Percentiles rank a stretch among this genome's conserved stretches.
Conservation (phyloP, 192 early-diverging fungal species). For the Backusella sp. region DNA sequence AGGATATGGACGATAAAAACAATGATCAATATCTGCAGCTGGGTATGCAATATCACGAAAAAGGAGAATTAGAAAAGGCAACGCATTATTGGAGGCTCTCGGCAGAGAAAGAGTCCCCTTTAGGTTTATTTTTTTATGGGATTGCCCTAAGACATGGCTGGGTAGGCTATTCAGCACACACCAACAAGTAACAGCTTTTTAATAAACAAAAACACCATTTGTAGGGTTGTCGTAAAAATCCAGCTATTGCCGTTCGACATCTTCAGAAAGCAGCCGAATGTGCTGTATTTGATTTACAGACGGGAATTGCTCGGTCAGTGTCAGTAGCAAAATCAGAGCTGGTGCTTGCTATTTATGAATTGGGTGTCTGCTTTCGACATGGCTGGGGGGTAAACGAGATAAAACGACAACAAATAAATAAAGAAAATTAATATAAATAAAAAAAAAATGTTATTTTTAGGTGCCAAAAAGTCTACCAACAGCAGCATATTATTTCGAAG, state of each 20-base stretch:
- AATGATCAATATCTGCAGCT: constrained; percentile 63
- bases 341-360: constrained; percentile 76
- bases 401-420: too few species aligned
- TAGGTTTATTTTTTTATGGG: constrained; percentile 74
- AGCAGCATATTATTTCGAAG: constrained; percentile 79
- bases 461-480: constrained; percentile 63
- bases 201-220: not conserved
- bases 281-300: constrained; percentile 59
- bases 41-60: constrained; percentile 68
- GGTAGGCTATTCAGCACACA: constrained; percentile 30
- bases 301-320: constrained; percentile 51
- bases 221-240: constrained; percentile 65
- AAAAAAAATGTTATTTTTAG: not conserved
- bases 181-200: not conserved
- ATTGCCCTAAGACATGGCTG: constrained; percentile 77
- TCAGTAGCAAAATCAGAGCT: constrained; percentile 58
- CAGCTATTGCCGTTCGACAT: constrained; percentile 64
- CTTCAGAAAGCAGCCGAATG: constrained; percentile 68
- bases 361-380: constrained; percentile 77
- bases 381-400: constrained; percentile 65
- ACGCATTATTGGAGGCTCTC: constrained; percentile 69
- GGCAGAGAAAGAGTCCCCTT: constrained; percentile 59
- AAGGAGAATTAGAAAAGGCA: constrained; percentile 67
- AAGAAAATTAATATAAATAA: not conserved
- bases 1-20: not conserved